These are phyloP conservation scores for Ogataea allantospora DNA, from an alignment of 805 yeast genomes.

Conservation along the genomic window DNA sequence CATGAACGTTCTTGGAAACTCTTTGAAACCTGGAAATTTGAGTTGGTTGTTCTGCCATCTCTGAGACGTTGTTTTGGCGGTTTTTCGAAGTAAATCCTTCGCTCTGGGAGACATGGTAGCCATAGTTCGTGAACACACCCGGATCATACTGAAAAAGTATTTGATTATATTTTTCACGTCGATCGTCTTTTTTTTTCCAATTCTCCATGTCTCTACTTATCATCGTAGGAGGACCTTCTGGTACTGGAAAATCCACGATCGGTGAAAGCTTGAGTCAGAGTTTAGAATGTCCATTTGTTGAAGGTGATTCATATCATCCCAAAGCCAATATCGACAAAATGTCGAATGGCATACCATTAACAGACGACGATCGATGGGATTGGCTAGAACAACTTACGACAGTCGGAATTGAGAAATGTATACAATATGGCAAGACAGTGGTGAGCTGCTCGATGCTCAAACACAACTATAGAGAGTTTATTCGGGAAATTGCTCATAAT, in stretches of 20 bases:
- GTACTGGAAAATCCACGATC: conserved; percentile 89
- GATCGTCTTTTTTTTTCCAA: conserved; percentile 4
- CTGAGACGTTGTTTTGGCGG: no score
- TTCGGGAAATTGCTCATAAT: conserved; percentile 39
- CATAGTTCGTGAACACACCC: neutral
- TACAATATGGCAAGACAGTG: conserved; percentile 35
- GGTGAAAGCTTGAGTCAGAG: conserved; percentile 50
- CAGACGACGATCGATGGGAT: conserved; percentile 89
- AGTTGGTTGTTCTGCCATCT: no score
- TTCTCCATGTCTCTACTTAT: conserved; percentile 17
- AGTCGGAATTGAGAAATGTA: conserved; percentile 36
- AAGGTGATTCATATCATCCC: conserved; percentile 86
- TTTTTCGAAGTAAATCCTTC: no score
- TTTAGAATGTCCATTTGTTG: conserved; percentile 59
- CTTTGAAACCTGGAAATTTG: no score
- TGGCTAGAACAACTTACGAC: conserved; percentile 66
- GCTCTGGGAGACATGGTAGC: no score
- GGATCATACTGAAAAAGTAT: neutral
- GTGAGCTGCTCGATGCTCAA: conserved; percentile 88
- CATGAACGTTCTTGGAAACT: no score
- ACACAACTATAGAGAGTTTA: conserved; percentile 62
- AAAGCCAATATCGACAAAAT: conserved; percentile 70
- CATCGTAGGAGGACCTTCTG: conserved; percentile 93
- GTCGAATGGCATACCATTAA: conserved; percentile 75
- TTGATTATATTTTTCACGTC: conserved; percentile 2